Percentiles rank a stretch among this genome's conserved stretches.
These are phyloP conservation scores for Trametes gibbosa DNA, from an alignment of 768 basidiomycete genomes.

Conservation along the genomic window DNA sequence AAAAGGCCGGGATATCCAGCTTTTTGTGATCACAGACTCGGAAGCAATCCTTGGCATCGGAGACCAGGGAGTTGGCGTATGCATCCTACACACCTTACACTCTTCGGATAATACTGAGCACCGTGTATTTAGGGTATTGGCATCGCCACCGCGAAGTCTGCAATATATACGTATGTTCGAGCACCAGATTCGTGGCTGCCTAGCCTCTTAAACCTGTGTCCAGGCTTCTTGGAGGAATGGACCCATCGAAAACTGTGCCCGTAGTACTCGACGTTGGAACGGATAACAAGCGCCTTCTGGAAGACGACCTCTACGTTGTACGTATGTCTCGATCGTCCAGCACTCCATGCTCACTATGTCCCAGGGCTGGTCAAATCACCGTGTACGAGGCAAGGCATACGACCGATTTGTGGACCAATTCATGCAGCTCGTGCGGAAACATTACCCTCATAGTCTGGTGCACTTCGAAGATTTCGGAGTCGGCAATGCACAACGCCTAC, in stretches of 20 bases:
- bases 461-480: conserved; percentile 90
- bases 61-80: conserved; percentile 69
- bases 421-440: conserved; percentile 71
- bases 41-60: conserved; percentile 84
- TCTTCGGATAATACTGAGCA: neutral
- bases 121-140: conserved; percentile 34
- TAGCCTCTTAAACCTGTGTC: neutral
- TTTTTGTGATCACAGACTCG: conserved; percentile 81
- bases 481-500: conserved; percentile 66
- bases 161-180: conserved; percentile 61
- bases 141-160: conserved; percentile 79
- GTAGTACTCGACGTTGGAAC: conserved; percentile 79
- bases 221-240: conserved; percentile 64
- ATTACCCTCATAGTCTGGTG: conserved; percentile 61
- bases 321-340: neutral
- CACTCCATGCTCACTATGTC: neutral
- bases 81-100: conserved; percentile 11
- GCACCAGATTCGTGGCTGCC: neutral
- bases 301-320: conserved; percentile 67
- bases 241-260: conserved; percentile 55
- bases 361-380: conserved; percentile 71
- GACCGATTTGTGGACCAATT: conserved; percentile 81
- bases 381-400: conserved; percentile 71
- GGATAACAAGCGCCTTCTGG: conserved; percentile 59
- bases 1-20: conserved; percentile 58